These are phyloP conservation scores for Tuber borchii DNA, from an alignment of 495 filamentous ascomycete species.

Conservation along the genomic window DNA sequence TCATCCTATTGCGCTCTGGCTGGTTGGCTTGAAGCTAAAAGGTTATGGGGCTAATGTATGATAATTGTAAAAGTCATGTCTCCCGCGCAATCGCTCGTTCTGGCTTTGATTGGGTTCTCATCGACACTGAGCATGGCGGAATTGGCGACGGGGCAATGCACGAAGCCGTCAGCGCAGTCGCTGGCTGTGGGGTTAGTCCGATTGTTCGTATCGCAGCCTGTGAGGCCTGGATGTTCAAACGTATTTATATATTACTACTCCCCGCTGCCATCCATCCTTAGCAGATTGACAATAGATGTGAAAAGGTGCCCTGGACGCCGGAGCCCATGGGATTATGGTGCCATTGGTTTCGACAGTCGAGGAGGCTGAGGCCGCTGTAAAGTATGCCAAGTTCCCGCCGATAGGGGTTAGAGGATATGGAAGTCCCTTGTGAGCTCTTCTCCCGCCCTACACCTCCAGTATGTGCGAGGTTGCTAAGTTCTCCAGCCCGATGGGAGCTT, in stretches of 20 bases:
- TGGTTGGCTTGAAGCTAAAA: neutral
- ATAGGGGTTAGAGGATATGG: constrained; percentile 59
- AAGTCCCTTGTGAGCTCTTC: constrained; percentile 50
- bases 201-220: constrained; percentile 61
- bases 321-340: constrained; percentile 63
- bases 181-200: constrained; percentile 59
- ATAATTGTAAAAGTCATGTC: constrained; percentile 48
- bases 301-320: constrained; percentile 59
- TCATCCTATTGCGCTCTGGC: neutral
- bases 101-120: constrained; percentile 66
- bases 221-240: constrained; percentile 65
- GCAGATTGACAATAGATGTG: constrained; percentile 4
- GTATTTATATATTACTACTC: constrained; percentile 45
- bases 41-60: neutral
- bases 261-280: constrained; percentile 5
- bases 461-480: neutral
- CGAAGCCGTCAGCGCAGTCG: constrained; percentile 68
- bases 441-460: neutral
- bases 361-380: constrained; percentile 55
- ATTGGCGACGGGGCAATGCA: constrained; percentile 78
- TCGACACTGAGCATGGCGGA: constrained; percentile 74
- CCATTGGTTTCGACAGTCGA: constrained; percentile 60
- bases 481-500: constrained; percentile 52
- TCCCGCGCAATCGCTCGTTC: constrained; percentile 61
- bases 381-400: constrained; percentile 62